These are phyloP conservation scores for Fusarium nisikadoi DNA, from an alignment of 2,329 filamentous ascomycete genomes.

Conservation along the genomic window DNA sequence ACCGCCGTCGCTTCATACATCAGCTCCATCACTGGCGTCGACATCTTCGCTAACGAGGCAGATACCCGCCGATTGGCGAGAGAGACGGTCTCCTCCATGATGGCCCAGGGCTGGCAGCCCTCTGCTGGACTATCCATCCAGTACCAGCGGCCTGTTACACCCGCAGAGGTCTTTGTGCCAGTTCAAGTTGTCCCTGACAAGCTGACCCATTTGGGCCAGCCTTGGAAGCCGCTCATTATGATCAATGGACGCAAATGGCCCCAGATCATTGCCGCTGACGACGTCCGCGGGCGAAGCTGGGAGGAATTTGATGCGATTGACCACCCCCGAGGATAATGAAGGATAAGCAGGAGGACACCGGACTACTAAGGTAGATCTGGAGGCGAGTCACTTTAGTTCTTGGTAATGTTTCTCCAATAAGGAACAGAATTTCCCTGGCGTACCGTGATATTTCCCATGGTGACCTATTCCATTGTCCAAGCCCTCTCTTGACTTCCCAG, in stretches of 20 bases:
- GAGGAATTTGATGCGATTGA: neutral
- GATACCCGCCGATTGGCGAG: accelerated
- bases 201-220: neutral
- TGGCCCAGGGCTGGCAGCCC: neutral
- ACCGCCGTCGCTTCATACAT: neutral
- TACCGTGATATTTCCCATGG: neutral
- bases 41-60: neutral
- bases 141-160: accelerated
- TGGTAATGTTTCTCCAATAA: neutral
- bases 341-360: neutral
- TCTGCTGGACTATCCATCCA: neutral
- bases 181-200: neutral
- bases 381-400: too few relatives aligned
- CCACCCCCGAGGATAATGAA: neutral
- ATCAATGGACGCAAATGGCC: accelerated
- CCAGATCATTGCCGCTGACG: accelerated
- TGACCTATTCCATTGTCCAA: neutral
- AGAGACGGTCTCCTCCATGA: accelerated
- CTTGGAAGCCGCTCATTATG: accelerated
- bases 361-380: too few relatives aligned
- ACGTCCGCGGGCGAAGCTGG: accelerated
- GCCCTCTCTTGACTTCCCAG: neutral
- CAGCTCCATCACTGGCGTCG: neutral
- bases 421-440: neutral
- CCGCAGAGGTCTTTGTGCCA: neutral